Conservation (phyloP, 768 basidiomycete species). For the Candolleomyces eurysporus region DNA sequence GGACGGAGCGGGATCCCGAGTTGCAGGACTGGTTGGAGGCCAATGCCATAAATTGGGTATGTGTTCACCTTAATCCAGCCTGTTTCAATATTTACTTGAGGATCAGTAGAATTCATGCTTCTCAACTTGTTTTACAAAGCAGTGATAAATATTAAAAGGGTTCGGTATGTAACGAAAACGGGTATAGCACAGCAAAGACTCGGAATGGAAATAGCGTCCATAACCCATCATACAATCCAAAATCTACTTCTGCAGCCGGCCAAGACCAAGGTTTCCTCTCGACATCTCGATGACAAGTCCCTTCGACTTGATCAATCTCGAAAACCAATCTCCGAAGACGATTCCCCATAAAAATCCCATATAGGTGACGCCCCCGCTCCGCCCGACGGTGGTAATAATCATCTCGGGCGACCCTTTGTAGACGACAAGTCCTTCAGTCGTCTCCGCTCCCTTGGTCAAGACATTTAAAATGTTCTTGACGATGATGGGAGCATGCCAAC, state of each 20-base stretch:
- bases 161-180: too few relatives aligned
- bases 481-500: slow-evolving; percentile 14
- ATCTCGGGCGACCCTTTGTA: slow-evolving; percentile 11
- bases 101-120: too few relatives aligned
- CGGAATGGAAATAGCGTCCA: too few relatives aligned
- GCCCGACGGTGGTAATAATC: slow-evolving; percentile 11
- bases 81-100: too few relatives aligned
- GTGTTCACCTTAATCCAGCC: too few relatives aligned
- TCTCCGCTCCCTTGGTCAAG: not conserved
- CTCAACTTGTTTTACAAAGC: too few relatives aligned
- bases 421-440: too few relatives aligned
- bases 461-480: slow-evolving; percentile 11
- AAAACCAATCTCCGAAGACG: slow-evolving; percentile 10
- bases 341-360: slow-evolving; percentile 11
- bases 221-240: too few relatives aligned
- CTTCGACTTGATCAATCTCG: slow-evolving; percentile 12
- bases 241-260: too few relatives aligned
- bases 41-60: not conserved
- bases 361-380: slow-evolving; percentile 10
- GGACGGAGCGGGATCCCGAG: too few relatives aligned
- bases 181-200: too few relatives aligned
- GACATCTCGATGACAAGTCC: slow-evolving; percentile 7
- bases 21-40: not conserved
- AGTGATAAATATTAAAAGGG: too few relatives aligned
- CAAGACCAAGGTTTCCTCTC: slow-evolving; percentile 4